Evolutionary conservation across 2,329 filamentous ascomycete genomes (phyloP).

Genomic region (Fusarium sp.): DNA sequence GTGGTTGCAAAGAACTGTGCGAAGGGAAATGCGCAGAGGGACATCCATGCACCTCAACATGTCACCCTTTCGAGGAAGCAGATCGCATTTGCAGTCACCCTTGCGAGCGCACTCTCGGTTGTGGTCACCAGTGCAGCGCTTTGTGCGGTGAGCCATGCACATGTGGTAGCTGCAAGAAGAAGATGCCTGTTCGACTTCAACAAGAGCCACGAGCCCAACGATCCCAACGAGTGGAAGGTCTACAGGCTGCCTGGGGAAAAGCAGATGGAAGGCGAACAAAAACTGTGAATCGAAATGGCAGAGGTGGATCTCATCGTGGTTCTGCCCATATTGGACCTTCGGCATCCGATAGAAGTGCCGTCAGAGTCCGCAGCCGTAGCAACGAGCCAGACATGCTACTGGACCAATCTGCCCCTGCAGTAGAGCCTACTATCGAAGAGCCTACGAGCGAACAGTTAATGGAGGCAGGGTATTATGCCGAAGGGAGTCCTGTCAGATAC

Average conservation of each 20-base stretch:
- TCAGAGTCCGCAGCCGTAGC: neutral
- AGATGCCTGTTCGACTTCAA: neutral
- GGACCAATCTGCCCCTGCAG: neutral
- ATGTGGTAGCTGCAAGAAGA: conserved; percentile 7
- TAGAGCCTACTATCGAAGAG: conserved; percentile 47
- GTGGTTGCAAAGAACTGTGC: conserved; percentile 34
- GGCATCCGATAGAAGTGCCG: neutral
- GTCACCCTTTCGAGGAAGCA: conserved; percentile 30
- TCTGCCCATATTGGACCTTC: neutral
- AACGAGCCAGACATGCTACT: neutral
- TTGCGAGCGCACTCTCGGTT: conserved; percentile 32
- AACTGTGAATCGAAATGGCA: neutral
- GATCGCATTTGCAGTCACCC: conserved; percentile 47
- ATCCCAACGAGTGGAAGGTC: neutral
- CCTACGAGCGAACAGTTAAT: conserved; percentile 63
- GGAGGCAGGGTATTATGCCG: conserved; percentile 23
- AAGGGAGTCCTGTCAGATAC: neutral
- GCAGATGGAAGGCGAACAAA: neutral
- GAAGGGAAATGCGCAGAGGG: conserved; percentile 34
- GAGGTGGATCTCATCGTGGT: neutral
- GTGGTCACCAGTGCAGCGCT: conserved; percentile 35
- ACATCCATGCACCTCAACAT: conserved; percentile 35
- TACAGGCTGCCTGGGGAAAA: neutral
- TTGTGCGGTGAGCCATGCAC: conserved; percentile 32
- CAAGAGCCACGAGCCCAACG: neutral